Evolutionary conservation across 768 basidiomycete genomes (phyloP).

Genomic region (Termitomyces sp.): DNA sequence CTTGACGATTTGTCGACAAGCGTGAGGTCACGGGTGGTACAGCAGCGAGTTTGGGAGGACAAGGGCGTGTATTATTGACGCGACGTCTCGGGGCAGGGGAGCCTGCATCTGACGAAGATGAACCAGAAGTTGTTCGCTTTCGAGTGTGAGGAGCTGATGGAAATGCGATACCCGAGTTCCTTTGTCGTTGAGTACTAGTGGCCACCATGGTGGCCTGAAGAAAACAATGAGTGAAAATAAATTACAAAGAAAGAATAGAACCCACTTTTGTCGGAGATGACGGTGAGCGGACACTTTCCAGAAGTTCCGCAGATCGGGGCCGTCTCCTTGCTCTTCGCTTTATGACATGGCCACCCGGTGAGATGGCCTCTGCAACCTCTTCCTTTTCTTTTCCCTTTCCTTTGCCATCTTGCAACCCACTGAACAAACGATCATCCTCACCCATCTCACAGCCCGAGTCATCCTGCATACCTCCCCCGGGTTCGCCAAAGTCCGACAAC

Average conservation of each 20-base stretch:
- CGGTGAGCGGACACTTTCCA: constrained; percentile 43
- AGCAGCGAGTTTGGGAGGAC: constrained; percentile 11
- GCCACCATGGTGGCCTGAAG: constrained; percentile 1
- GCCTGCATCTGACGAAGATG: constrained; percentile 43
- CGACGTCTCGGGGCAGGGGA: constrained; percentile 55
- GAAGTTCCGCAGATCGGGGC: constrained; percentile 63
- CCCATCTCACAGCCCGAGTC: constrained; percentile 51
- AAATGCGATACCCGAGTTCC: constrained; percentile 24
- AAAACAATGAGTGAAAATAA: not conserved
- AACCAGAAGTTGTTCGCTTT: constrained; percentile 26
- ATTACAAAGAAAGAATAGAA: constrained; percentile 1
- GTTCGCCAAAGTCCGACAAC: constrained; percentile 49
- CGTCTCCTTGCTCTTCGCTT: constrained; percentile 73
- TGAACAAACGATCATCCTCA: constrained; percentile 34
- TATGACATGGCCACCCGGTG: constrained; percentile 70
- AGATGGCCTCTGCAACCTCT: constrained; percentile 65
- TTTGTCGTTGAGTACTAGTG: constrained; percentile 3
- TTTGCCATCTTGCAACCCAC: constrained; percentile 25
- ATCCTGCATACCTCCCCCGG: constrained; percentile 39
- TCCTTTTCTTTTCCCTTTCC: constrained; percentile 41
- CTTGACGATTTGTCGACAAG: constrained; percentile 41
- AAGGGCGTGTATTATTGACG: constrained; percentile 32
- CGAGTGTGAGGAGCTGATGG: constrained; percentile 38
- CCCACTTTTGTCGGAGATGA: constrained; percentile 39
- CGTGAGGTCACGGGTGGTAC: constrained; percentile 18